Evolutionary conservation across 495 filamentous ascomycete genomes (phyloP), one percentile per base, ranked within the genome.

Genomic region (Trichoderma asperelloides): DNA sequence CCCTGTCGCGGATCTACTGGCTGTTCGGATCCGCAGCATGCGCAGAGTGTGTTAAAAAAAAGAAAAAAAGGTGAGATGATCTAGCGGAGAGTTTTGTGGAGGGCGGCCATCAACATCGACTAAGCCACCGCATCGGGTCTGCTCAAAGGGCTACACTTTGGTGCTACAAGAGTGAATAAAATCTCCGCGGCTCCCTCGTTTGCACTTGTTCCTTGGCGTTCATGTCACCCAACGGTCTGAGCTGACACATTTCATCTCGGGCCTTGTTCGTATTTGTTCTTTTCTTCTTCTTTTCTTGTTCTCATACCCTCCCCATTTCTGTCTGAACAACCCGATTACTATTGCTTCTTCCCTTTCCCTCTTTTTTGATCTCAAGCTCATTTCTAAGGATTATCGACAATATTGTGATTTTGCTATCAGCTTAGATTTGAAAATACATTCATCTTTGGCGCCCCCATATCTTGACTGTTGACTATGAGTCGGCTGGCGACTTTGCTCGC

Each of bases 71-170:
- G 27, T 30, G 55, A 60, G 55, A 60, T 30, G 55, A 60, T 60
- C 55, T 60, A 60, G 55, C 55, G 55, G 25, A 60, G 55, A 1
- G 55, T 12, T 18, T 28, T 60, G 55, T 21, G 27, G 55, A 28
- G 55, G 55, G 30, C 23, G 27, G 55, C 55, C 25, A 27, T 30
- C 11, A 30, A 60, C 55, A 30, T 60, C 55, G 55, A 60, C 55
- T 60, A 60, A 60, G 55, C 55, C 55, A 60, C 55, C 55, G 49
- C 49, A 55, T 25, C 49, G 49, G 49, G n/a, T 55, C n/a, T 11
- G n/a, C n/a, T 25, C 8, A 55, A 55, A 55, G 21, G 25, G 55
- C 55, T 47, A 25, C 30, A 27, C 25, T 60, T 30, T 60, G 23
- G 27, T 12, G 16, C 21, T 12, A 28, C 27, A 60, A 13, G n/a